Conservation (phyloP, 257 asterid genomes). For the Linaria vulgaris region DNA sequence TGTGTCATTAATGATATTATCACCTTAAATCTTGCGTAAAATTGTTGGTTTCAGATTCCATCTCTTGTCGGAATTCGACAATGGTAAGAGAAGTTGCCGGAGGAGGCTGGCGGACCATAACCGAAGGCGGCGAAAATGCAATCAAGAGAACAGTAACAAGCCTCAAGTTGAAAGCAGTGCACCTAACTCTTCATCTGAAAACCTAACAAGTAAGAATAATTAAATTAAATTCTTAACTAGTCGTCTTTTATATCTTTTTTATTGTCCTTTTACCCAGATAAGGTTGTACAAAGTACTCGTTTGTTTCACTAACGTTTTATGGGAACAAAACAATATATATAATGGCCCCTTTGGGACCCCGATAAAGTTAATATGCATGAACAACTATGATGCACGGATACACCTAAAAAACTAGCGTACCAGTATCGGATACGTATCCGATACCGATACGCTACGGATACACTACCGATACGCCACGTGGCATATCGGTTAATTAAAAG, state of each 20-base stretch:
- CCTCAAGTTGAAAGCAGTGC: slow-evolving; percentile 37
- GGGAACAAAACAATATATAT: slow-evolving; percentile 7
- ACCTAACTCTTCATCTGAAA: slow-evolving; percentile 57
- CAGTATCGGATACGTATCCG: no score
- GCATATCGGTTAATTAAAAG: no score
- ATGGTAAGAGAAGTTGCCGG: slow-evolving; percentile 96
- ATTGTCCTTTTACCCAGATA: not conserved
- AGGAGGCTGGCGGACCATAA: slow-evolving; percentile 94
- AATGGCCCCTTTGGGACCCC: slow-evolving; percentile 5
- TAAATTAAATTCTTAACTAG: not conserved
- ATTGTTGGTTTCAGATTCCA: slow-evolving; percentile 57
- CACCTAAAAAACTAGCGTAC: no score
- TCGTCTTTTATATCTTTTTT: not conserved
- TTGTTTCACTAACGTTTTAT: not conserved
- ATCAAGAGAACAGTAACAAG: slow-evolving; percentile 46
- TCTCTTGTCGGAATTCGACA: slow-evolving; percentile 81
- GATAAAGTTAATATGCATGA: not conserved
- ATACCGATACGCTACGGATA: no score
- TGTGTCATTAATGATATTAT: no score
- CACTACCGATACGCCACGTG: no score
- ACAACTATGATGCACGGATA: no score
- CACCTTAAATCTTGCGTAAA: no score
- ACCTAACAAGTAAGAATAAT: slow-evolving; percentile 41
- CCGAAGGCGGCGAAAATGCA: slow-evolving; percentile 75
- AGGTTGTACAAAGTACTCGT: not conserved